Percentiles rank a stretch among this genome's conserved stretches.
phyloP scores from a whole-genome alignment of 139 green algal species.

The Chlamydomonas urium region DNA sequence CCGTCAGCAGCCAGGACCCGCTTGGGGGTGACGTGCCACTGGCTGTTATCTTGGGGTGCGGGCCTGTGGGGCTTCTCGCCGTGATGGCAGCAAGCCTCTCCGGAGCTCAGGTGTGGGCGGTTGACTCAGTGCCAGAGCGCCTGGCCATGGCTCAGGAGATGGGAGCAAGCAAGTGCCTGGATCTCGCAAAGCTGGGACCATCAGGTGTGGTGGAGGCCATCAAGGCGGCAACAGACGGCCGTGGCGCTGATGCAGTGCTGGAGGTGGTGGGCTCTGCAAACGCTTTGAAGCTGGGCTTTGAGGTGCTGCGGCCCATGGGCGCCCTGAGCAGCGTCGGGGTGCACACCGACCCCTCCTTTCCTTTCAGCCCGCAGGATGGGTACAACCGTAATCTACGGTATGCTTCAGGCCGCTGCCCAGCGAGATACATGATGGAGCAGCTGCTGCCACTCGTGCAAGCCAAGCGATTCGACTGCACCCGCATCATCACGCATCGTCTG shows the following conservation, averaged over 20 bases:
- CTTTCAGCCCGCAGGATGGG: slow-evolving; percentile 43
- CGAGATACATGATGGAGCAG: slow-evolving; percentile 36
- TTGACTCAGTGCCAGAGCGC: slow-evolving; percentile 57
- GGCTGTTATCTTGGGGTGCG: too few species aligned
- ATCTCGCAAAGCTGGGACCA: background rate
- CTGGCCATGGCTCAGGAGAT: slow-evolving; percentile 45
- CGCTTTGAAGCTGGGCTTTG: slow-evolving; percentile 44
- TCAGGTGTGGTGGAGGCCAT: background rate
- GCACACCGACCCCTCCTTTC: slow-evolving; percentile 38
- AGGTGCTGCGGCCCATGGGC: slow-evolving; percentile 53
- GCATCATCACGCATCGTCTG: slow-evolving; percentile 16
- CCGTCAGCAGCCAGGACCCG: background rate
- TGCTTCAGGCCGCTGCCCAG: slow-evolving; percentile 35
- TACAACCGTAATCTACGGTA: slow-evolving; percentile 53
- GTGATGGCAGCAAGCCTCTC: slow-evolving; percentile 39
- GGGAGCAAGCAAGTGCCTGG: slow-evolving; percentile 25
- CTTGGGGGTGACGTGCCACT: too few species aligned
- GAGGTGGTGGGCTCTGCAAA: slow-evolving; percentile 42
- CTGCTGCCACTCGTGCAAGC: slow-evolving; percentile 25
- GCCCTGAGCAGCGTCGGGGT: slow-evolving; percentile 38
- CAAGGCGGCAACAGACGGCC: background rate
- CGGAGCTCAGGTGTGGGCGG: slow-evolving; percentile 43
- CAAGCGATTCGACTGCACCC: slow-evolving; percentile 8
- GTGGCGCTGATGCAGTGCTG: slow-evolving; percentile 48
- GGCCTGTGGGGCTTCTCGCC: slow-evolving; percentile 64